These are phyloP conservation scores for Noccaea bulbosa DNA, from an alignment of 345 rosid genomes.

Conservation along the genomic window DNA sequence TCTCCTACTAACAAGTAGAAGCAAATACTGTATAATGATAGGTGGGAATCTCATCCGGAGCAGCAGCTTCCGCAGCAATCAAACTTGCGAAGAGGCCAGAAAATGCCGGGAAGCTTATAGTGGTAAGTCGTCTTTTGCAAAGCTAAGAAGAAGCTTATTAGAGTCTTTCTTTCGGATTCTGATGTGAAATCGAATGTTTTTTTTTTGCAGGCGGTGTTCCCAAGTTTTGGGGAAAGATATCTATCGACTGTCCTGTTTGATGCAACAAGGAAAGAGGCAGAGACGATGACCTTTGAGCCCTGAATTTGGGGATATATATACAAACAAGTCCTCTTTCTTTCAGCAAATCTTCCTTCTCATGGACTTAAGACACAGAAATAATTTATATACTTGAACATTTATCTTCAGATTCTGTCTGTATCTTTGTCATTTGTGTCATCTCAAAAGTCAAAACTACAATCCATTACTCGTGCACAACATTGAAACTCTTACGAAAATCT, in stretches of 20 bases:
- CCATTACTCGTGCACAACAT: no score
- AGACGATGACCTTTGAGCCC: conserved; percentile 58
- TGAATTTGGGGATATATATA: conserved; percentile 29
- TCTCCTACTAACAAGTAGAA: background rate
- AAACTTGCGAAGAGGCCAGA: conserved; percentile 81
- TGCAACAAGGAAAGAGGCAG: conserved; percentile 68
- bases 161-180: conserved; percentile 11
- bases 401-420: no score
- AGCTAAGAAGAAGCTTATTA: background rate
- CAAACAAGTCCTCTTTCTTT: no score
- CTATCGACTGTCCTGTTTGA: conserved; percentile 72
- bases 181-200: background rate
- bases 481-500: no score
- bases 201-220: conserved; percentile 64
- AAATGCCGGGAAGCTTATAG: conserved; percentile 83
- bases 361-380: no score
- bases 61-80: conserved; percentile 80
- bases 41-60: conserved; percentile 97
- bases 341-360: no score
- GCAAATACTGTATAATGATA: conserved; percentile 35
- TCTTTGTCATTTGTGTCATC: no score
- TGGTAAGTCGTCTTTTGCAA: conserved; percentile 54
- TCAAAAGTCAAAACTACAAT: no score
- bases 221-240: conserved; percentile 80
- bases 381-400: no score